phyloP scores from a whole-genome alignment of 495 filamentous ascomycete genomes.

The Jackrogersella minutella region DNA sequence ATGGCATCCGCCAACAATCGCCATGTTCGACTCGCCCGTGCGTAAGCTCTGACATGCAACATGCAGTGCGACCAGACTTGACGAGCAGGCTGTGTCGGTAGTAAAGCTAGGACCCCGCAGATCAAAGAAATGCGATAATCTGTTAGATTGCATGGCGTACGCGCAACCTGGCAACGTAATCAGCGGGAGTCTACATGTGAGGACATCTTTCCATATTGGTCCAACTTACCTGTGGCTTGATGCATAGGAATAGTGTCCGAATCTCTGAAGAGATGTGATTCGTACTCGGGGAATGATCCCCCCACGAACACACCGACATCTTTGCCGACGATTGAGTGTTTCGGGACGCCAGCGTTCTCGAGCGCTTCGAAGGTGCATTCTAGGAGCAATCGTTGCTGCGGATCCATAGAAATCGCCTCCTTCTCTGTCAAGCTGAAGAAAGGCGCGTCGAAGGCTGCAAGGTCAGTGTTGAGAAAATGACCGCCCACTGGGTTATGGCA shows the following conservation, averaged over 20 bases:
- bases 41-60: constrained; percentile 83
- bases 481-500: constrained; percentile 81
- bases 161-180: constrained; percentile 56
- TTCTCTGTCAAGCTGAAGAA: constrained; percentile 83
- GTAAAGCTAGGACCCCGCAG: constrained; percentile 70
- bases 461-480: constrained; percentile 76
- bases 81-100: constrained; percentile 89
- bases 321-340: constrained; percentile 75
- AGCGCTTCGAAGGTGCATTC: constrained; percentile 86
- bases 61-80: constrained; percentile 70
- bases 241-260: constrained; percentile 67
- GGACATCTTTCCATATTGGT: constrained; percentile 42
- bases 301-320: constrained; percentile 86
- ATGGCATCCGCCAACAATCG: constrained; percentile 66
- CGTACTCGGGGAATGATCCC: constrained; percentile 84
- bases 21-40: constrained; percentile 57
- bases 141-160: constrained; percentile 65
- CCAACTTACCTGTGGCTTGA: constrained; percentile 62
- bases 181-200: constrained; percentile 10
- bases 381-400: constrained; percentile 80
- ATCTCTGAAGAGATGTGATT: constrained; percentile 80
- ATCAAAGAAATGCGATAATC: constrained; percentile 69
- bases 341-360: constrained; percentile 86
- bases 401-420: constrained; percentile 83
- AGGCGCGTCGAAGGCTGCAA: constrained; percentile 79